Conservation (phyloP, 2,329 filamentous ascomycete species). For the Stagonosporopsis chrysanthemi region DNA sequence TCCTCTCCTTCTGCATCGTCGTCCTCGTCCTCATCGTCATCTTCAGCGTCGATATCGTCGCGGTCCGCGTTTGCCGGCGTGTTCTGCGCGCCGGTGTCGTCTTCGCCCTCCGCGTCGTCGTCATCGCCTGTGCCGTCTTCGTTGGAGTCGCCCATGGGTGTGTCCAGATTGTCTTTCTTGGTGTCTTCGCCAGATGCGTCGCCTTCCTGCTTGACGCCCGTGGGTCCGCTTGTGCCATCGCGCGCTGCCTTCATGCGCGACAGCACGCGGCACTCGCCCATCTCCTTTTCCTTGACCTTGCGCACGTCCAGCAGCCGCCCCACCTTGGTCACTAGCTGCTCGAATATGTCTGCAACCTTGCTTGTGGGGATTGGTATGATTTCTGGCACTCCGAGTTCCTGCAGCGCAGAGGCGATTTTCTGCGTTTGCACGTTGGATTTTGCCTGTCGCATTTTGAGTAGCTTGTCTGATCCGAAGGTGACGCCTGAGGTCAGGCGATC, state of each 20-base stretch:
- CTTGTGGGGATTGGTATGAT: slow-evolving; percentile 77
- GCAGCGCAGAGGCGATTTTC: slow-evolving; percentile 75
- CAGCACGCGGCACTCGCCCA: slow-evolving; percentile 63
- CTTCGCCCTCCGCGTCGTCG: slow-evolving; percentile 36
- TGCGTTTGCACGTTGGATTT: slow-evolving; percentile 78
- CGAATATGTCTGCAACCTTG: slow-evolving; percentile 74
- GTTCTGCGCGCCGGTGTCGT: slow-evolving; percentile 22
- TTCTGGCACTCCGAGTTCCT: slow-evolving; percentile 73
- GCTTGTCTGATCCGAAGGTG: slow-evolving; percentile 84
- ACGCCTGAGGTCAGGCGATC: slow-evolving; percentile 87
- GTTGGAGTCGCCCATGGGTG: slow-evolving; percentile 44
- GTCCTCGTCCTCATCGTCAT: slow-evolving; percentile 35
- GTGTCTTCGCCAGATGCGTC: not conserved
- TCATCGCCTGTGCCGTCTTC: slow-evolving; percentile 31
- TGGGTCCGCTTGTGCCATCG: slow-evolving; percentile 24
- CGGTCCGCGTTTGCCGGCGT: slow-evolving; percentile 18
- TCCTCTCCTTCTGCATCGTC: slow-evolving; percentile 34
- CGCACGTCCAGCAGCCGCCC: slow-evolving; percentile 73
- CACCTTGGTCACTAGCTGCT: slow-evolving; percentile 72
- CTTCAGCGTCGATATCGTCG: slow-evolving; percentile 39
- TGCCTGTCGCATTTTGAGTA: slow-evolving; percentile 78
- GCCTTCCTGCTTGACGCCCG: slow-evolving; percentile 22
- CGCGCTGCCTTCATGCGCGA: slow-evolving; percentile 48
- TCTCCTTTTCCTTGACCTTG: slow-evolving; percentile 78
- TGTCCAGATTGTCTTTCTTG: slow-evolving; percentile 32